Conservation (phyloP, 148 eudicot genomes). For the Fagopyrum tataricum region DNA sequence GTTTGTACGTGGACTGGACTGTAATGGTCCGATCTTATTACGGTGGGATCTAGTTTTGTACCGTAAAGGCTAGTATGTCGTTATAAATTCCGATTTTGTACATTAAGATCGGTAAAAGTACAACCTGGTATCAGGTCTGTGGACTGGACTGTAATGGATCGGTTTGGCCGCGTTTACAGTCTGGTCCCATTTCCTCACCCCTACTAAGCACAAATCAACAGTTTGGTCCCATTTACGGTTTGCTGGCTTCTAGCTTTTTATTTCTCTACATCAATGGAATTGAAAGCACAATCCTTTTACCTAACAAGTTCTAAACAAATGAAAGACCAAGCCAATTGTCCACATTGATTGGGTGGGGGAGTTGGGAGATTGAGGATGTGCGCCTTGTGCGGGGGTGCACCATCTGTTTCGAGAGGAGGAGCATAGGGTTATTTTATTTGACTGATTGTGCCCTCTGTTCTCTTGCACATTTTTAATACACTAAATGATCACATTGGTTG, state of each 20-base stretch:
- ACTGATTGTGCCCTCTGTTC: neutral
- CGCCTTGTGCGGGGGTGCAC: neutral
- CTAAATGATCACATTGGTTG: neutral
- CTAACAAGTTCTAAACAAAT: neutral
- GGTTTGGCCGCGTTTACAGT: no score
- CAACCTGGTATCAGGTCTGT: no score
- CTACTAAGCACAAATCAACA: no score
- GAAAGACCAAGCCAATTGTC: neutral
- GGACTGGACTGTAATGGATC: no score
- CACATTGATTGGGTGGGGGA: neutral
- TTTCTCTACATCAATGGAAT: no score
- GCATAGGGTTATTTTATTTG: neutral
- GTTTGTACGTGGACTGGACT: neutral
- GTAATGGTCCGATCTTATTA: no score
- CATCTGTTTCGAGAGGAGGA: neutral
- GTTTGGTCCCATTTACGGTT: no score
- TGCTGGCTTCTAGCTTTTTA: neutral
- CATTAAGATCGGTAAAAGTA: no score
- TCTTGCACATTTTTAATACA: neutral
- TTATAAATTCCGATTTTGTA: no score
- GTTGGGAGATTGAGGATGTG: neutral
- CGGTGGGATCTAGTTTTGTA: no score
- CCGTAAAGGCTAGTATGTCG: no score
- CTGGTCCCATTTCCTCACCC: no score
- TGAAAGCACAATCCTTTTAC: neutral